Conservation (phyloP, 306 rosid genomes). For the Crotalaria pallida region DNA sequence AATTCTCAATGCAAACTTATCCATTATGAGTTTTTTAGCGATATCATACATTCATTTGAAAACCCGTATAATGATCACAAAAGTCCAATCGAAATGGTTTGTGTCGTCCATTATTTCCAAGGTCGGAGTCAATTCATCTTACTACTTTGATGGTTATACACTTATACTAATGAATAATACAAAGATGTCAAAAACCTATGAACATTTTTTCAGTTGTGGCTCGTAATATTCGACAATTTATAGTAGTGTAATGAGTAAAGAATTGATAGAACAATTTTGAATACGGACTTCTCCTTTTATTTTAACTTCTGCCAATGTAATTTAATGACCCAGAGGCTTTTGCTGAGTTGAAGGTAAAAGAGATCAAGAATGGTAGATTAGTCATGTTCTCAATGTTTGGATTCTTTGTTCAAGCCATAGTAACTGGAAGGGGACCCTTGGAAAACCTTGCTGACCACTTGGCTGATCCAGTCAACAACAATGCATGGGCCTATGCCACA, state of each 20-base stretch:
- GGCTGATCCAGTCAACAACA: conserved; percentile 20
- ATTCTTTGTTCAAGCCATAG: conserved; percentile 26
- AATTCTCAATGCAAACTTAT: too few relatives aligned
- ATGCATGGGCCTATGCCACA: conserved; percentile 22
- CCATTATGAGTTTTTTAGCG: too few relatives aligned
- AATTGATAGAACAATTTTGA: too few relatives aligned
- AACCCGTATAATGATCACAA: too few relatives aligned
- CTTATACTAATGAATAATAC: not conserved
- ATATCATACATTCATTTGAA: too few relatives aligned
- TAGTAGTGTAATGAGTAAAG: not conserved
- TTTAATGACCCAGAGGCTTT: conserved; percentile 18
- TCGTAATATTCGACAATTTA: not conserved
- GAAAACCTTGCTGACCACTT: too few relatives aligned
- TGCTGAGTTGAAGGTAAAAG: conserved; percentile 21
- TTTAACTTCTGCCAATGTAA: not conserved
- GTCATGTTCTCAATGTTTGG: conserved; percentile 27
- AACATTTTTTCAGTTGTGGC: not conserved
- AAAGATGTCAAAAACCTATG: not conserved
- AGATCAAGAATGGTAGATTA: conserved; percentile 20
- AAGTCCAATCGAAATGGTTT: too few relatives aligned
- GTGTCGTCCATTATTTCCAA: not conserved
- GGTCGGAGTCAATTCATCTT: not conserved
- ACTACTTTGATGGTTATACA: not conserved
- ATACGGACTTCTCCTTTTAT: too few relatives aligned
- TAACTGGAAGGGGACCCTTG: conserved; percentile 19